Conservation (phyloP, 352 stramenopile genomes). For the Phytopythium vexans region DNA sequence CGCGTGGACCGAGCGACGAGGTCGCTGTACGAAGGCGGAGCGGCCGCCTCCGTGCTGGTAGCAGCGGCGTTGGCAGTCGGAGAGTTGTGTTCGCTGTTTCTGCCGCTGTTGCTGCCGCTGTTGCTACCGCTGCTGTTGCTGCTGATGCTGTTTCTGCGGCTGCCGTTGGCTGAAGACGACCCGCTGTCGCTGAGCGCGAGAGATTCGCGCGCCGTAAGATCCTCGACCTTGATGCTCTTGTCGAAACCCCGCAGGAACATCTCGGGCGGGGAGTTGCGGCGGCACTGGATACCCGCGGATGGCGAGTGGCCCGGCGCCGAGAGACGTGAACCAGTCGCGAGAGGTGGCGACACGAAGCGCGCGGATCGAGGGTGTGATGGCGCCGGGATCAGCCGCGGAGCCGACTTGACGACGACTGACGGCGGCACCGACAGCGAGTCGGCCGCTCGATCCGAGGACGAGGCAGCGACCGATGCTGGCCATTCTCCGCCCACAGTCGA, state of each 20-base stretch:
- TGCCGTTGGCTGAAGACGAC: background rate
- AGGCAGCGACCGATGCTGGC: no score
- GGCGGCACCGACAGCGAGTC: no score
- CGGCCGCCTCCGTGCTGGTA: background rate
- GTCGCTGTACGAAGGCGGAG: constrained; percentile 55
- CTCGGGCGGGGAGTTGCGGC: constrained; percentile 68
- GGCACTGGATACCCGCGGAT: constrained; percentile 15
- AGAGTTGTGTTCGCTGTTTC: background rate
- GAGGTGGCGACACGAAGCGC: constrained; percentile 49
- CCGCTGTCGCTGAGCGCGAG: background rate
- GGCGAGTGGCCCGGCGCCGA: constrained; percentile 20
- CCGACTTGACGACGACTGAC: no score
- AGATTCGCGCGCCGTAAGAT: constrained; percentile 14
- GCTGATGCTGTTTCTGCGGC: background rate
- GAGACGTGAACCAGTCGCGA: constrained; percentile 37
- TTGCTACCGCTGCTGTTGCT: background rate
- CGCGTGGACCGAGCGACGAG: constrained; percentile 67
- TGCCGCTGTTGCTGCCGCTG: background rate
- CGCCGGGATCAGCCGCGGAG: background rate
- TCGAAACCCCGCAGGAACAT: constrained; percentile 56
- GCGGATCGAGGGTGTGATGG: constrained; percentile 5
- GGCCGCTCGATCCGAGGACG: no score
- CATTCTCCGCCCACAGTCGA: no score
- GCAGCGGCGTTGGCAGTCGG: background rate
- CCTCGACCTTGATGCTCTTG: constrained; percentile 42